These are phyloP conservation scores for Fraxinus latifolia DNA, from an alignment of 305 asterid species.

Conservation along the genomic window DNA sequence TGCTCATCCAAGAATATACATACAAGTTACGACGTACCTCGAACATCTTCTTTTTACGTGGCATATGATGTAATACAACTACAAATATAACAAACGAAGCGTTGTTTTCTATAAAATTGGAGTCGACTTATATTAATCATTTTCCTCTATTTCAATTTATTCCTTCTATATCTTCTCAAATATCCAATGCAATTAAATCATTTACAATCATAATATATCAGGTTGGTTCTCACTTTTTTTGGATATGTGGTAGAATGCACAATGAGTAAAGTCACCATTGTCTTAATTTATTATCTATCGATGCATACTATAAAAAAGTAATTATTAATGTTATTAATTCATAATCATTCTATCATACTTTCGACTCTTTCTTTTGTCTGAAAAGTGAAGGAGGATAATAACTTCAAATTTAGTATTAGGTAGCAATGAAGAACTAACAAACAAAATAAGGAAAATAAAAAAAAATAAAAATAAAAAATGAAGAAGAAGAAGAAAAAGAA, in stretches of 20 bases:
- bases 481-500: not conserved
- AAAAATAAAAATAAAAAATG: no score
- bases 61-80: not conserved
- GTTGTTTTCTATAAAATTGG: not conserved
- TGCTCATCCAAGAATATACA: not conserved
- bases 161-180: not conserved
- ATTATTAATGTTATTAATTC: not conserved
- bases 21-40: not conserved
- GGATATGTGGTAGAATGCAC: not conserved
- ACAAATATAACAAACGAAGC: not conserved
- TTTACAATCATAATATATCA: not conserved
- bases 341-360: not conserved
- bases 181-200: not conserved
- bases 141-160: not conserved
- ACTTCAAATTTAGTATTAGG: not conserved
- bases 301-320: slow-evolving; percentile 10
- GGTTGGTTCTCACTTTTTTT: not conserved
- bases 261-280: not conserved
- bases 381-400: not conserved
- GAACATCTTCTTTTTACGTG: not conserved
- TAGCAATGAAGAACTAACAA: not conserved
- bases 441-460: not conserved
- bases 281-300: not conserved
- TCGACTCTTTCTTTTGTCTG: not conserved
- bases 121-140: not conserved